Evolutionary conservation across 352 stramenopile genomes (phyloP), one percentile per base, ranked within the genome.

Genomic region (Phytophthora colocasiae): DNA sequence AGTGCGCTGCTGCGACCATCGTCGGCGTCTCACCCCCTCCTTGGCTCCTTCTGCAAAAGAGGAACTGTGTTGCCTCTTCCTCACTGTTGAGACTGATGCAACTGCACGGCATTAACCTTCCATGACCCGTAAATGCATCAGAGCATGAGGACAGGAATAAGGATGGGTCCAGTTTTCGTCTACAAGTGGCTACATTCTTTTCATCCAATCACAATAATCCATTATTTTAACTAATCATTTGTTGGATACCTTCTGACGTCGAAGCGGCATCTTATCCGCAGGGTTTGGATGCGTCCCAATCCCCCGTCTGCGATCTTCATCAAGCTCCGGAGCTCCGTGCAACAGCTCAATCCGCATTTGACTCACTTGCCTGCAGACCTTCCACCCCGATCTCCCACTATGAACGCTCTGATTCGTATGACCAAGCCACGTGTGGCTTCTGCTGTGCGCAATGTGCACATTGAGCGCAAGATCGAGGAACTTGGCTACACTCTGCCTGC

Each of bases 401-500:
- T 81, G 63, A 77, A 73, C 43, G 63, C 61, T n/a, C 27, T 78
- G 8, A 47, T 77, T 43, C 76, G 65, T 39, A 53, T 72, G 40
- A 61, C 58, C 19, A 77, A 75, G 46, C 49, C 63, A 51, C 67
- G 61, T 48, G 44, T 78, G 29, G 60, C 60, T 14, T 65, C 49
- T 41, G 68, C 70, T 32, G 66, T 71, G 54, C 88, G 89, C 65
- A 67, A 54, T 69, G 87, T 96, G 58, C 89, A 96, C 73, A 88
- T 91, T 22, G 84, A 97, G 64, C 75, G 78, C 64, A 87, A 89
- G 50, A 74, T 98, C 41, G 77, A 93, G 72, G 77, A 96, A 58
- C 71, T 97, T 47, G 91, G 92, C 57, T 92, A 96, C 71, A 75
- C 64, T 56, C 81, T 98, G 41, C 92, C 91, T 29, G 73, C 81